Evolutionary conservation across 805 yeast genomes (phyloP), one percentile per base, ranked within the genome.

Genomic region (Allodekkera sacchari): DNA sequence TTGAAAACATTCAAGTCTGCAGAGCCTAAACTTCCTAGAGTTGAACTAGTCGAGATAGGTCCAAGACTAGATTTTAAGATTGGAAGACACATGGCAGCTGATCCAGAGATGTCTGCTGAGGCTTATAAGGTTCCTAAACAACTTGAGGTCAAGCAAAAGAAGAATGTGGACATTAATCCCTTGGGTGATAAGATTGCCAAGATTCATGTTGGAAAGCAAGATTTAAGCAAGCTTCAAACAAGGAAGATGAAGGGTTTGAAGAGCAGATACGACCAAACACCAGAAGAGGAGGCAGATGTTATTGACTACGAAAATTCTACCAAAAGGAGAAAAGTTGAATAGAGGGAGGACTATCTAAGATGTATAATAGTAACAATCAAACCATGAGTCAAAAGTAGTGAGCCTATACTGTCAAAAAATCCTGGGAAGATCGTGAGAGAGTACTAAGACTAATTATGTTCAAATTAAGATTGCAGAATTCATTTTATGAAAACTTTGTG

Each of bases 211-310:
- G 96, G 96, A 61, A 78, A 78, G 57, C 98, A 92, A 67, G 97
- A 92, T 57, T 67, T 92, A 57, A 68, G 73, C 53, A 79, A 79
- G 57, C 59, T 92, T 55, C 98, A 92, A 64, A 89, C 98, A 5
- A 77, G 98, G 63, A 92, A 92, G 76, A 85, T 92, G 96, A 92
- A 92, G 71, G 98, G 98, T 57, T 69, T 92, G 53, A 92, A 92
- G 64, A 69, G 83, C 34, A 75, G 72, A 55, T 88, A 70, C 48
- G 96, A 88, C 55, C 95, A 84, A 60, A 62, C 57, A 13, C 63
- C 56, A 27, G 68, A 60, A 18, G 72, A 64, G 17, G 74, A 71
- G 25, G 79, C 68, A 31, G 74, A 65, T 28, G 55, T 38, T 16
- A 46, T 41, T 10, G 57, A 45, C 15, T 48, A 46, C 14, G 50